Conservation (phyloP, 2,329 filamentous ascomycete genomes). For the Zymoseptoria passerinii region DNA sequence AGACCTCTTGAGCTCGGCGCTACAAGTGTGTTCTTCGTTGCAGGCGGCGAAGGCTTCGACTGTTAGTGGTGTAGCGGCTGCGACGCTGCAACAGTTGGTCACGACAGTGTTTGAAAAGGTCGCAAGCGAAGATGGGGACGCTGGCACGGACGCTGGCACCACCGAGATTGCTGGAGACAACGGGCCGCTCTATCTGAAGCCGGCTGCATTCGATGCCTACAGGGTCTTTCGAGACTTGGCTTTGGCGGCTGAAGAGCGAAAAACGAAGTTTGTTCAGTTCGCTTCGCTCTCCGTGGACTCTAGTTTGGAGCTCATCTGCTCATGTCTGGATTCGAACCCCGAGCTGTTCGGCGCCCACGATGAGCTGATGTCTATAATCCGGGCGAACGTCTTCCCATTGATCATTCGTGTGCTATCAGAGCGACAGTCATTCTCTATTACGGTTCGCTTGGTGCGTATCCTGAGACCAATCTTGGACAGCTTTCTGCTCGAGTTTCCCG, state of each 20-base stretch:
- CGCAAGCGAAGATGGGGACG: constrained; percentile 64
- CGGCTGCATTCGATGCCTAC: constrained; percentile 79
- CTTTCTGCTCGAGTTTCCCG: constrained; percentile 64
- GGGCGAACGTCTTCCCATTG: constrained; percentile 71
- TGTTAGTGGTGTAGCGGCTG: constrained; percentile 90
- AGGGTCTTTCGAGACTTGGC: constrained; percentile 85
- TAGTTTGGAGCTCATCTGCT: constrained; percentile 85
- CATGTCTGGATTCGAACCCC: constrained; percentile 78
- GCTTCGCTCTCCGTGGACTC: constrained; percentile 72
- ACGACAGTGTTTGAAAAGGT: constrained; percentile 92
- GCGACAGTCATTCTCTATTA: constrained; percentile 69
- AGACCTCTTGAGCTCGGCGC: constrained; percentile 67
- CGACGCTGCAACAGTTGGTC: constrained; percentile 90
- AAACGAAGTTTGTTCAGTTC: constrained; percentile 72
- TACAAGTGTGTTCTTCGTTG: constrained; percentile 86
- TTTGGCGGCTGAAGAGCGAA: constrained; percentile 74
- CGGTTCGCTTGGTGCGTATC: constrained; percentile 73
- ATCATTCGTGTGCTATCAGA: constrained; percentile 70
- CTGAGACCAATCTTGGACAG: constrained; percentile 72
- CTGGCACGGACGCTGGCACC: constrained; percentile 45
- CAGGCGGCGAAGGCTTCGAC: constrained; percentile 88
- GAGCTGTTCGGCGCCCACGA: constrained; percentile 67
- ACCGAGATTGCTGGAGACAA: constrained; percentile 61
- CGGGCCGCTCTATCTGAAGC: constrained; percentile 57
- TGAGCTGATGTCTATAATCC: constrained; percentile 73